phyloP scores from a whole-genome alignment of 306 rosid genomes.

The Cucurbita moschata region DNA sequence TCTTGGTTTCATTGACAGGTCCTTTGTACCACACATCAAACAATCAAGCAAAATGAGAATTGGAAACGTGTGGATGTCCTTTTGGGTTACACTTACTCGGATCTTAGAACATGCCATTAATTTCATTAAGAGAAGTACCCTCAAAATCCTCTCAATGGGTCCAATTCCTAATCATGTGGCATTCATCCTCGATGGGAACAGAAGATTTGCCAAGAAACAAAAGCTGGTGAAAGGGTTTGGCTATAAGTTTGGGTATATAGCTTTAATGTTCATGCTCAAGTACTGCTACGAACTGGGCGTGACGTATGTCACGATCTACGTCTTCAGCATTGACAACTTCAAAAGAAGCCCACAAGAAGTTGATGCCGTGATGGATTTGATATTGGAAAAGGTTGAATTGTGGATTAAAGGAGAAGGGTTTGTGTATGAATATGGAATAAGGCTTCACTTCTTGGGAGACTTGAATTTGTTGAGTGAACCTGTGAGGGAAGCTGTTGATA shows the following conservation, averaged over 20 bases:
- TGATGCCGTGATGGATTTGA: constrained; percentile 25
- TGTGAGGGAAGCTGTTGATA: constrained; percentile 23
- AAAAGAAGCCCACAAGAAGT: constrained; percentile 23
- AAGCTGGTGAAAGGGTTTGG: constrained; percentile 39
- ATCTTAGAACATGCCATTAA: not conserved
- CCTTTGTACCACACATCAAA: not conserved
- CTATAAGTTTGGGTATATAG: constrained; percentile 44
- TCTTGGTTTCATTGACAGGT: not conserved
- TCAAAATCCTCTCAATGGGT: constrained; percentile 39
- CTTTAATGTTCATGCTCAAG: constrained; percentile 37
- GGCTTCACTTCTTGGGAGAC: constrained; percentile 25
- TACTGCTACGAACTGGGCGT: constrained; percentile 70
- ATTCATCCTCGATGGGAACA: constrained; percentile 89
- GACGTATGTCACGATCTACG: constrained; percentile 46
- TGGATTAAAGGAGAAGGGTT: constrained; percentile 20
- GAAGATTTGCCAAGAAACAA: constrained; percentile 53
- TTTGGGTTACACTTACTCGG: not conserved
- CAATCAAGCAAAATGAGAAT: not conserved
- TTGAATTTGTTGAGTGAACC: constrained; percentile 21
- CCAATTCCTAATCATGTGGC: constrained; percentile 63
- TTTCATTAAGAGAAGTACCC: constrained; percentile 42
- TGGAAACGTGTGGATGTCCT: not conserved
- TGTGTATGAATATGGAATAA: constrained; percentile 15
- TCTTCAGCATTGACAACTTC: constrained; percentile 85
- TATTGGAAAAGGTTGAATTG: constrained; percentile 26